Evolutionary conservation across 495 filamentous ascomycete species (phyloP), one percentile per base, ranked within the genome.

Genomic region (Aspergillus biplanus): DNA sequence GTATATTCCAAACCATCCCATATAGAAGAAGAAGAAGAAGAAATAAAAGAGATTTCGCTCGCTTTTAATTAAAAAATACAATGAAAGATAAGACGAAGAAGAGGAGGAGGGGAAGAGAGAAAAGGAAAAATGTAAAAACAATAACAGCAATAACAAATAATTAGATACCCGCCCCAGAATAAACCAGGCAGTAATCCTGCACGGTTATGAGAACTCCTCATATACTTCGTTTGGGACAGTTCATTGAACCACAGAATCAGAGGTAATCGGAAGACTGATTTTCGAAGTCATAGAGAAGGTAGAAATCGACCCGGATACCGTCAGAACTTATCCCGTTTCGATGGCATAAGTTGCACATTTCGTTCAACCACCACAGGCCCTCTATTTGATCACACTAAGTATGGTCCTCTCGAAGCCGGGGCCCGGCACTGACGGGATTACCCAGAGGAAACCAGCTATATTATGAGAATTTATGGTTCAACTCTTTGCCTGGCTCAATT

Each of bases 1-100:
- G 4, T 12, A 12, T n/a, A 44, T 44, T 44, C 33, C 50, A 53
- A 8, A 53, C 21, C 21, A 53, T 6, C 7, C 21, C 16, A 32
- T 27, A 7, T 34, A 61, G 18, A 65, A 34, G 9, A 52, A 54
- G 37, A 56, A 61, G 18, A 65, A 34, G 9, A 52, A 54, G 37
- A 56, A 33, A 64, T 32, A 44, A 33, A 33, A 56, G 16, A 56
- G 7, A 39, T 52, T 33, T 58, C 18, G 46, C 39, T 44, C n/a
- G 39, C 39, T 44, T 44, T 44, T 44, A 9, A 44, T 12, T 44
- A 9, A n/a, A 44, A 44, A 44, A 44, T 44, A 44, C n/a, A 44
- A 12, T 6, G 39, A 27, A 27, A 27, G 2, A 27, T 27, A 44
- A 8, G 39, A 44, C 39, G 39, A 44, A 4, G 39, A n/a, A 44